Evolutionary conservation across 164 flowering plant genomes (phyloP).

Genomic region (Kalanchoe fedtschenkoi): DNA sequence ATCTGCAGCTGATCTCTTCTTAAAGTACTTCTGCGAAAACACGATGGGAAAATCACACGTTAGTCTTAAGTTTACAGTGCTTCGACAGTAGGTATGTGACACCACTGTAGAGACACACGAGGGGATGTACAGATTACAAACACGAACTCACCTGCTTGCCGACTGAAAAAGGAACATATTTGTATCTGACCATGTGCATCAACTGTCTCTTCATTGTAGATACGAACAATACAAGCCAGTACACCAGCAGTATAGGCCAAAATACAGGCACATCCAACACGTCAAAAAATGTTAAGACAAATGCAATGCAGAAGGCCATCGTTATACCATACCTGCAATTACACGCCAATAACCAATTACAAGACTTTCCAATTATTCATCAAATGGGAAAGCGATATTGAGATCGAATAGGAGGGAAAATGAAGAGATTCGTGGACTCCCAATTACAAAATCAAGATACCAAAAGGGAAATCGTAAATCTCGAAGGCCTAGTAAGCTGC

Average conservation of each 20-base stretch:
- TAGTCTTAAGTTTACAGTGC: background rate
- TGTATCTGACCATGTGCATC: slow-evolving; percentile 30
- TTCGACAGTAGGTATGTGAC: background rate
- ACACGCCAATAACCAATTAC: background rate
- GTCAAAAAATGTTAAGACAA: slow-evolving; percentile 26
- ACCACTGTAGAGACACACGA: background rate
- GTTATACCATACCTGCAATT: slow-evolving; percentile 21
- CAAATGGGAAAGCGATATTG: no score
- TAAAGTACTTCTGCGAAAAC: slow-evolving; percentile 19
- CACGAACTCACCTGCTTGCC: slow-evolving; percentile 25
- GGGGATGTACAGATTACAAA: background rate
- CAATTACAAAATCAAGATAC: background rate
- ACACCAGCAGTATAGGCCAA: slow-evolving; percentile 26
- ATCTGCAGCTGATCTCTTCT: slow-evolving; percentile 18
- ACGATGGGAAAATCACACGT: background rate
- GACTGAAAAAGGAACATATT: slow-evolving; percentile 27
- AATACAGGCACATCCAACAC: slow-evolving; percentile 30
- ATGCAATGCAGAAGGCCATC: slow-evolving; percentile 29
- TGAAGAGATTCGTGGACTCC: background rate
- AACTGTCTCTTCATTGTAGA: slow-evolving; percentile 33
- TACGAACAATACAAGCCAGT: slow-evolving; percentile 23
- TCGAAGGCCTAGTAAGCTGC: no score
- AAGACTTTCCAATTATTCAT: no score
- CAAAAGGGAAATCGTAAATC: no score
- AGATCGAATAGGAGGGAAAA: no score